These are phyloP conservation scores for Pythium dissotocum DNA, from an alignment of 352 stramenopile species.

Conservation along the genomic window DNA sequence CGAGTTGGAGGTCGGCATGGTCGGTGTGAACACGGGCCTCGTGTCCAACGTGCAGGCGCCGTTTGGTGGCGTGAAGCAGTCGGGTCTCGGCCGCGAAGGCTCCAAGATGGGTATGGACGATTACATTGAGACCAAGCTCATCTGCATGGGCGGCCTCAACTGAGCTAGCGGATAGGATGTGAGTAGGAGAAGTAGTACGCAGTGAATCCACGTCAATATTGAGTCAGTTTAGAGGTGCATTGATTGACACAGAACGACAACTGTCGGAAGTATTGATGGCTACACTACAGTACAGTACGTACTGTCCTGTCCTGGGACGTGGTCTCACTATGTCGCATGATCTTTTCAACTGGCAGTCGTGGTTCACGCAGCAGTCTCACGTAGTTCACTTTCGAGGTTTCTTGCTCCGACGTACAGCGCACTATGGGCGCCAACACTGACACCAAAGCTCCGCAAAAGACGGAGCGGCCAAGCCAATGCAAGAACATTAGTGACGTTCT, in stretches of 20 bases:
- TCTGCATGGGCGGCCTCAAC: slow-evolving; percentile 79
- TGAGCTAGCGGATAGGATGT: neutral
- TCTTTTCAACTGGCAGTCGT: neutral
- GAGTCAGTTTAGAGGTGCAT: neutral
- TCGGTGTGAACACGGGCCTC: slow-evolving; percentile 93
- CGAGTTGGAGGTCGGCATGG: slow-evolving; percentile 92
- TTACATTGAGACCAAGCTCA: slow-evolving; percentile 97
- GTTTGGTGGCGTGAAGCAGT: slow-evolving; percentile 91
- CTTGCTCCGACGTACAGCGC: neutral
- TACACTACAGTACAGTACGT: neutral
- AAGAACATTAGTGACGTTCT: slow-evolving; percentile 35
- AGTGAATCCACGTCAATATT: slow-evolving; percentile 2
- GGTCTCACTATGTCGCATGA: neutral
- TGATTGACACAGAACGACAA: neutral
- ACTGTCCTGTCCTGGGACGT: neutral
- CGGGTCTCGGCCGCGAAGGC: slow-evolving; percentile 88
- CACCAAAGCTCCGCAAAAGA: neutral
- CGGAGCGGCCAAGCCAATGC: neutral
- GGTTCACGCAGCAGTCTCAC: neutral
- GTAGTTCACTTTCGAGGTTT: neutral
- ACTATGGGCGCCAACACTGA: neutral
- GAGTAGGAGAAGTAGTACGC: neutral
- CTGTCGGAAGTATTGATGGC: neutral
- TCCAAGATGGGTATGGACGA: slow-evolving; percentile 90
- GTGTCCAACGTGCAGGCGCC: slow-evolving; percentile 88